These are phyloP conservation scores for Hibiscus syriacus DNA, from an alignment of 345 rosid genomes.

Conservation along the genomic window DNA sequence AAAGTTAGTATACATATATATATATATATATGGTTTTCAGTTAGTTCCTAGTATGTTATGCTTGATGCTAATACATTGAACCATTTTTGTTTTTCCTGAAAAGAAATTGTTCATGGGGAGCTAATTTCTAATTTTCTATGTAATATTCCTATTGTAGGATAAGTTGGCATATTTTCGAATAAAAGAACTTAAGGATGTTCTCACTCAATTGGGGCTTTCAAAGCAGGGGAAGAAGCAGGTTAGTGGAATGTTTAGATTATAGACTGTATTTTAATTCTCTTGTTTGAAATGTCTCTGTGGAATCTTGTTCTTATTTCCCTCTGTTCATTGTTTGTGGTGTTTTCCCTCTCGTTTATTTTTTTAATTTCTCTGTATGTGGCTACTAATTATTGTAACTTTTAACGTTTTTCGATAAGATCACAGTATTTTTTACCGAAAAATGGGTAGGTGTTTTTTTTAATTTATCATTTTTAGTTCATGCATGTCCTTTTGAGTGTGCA, in stretches of 20 bases:
- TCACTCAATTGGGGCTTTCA: conserved; percentile 78
- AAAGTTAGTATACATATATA: neutral
- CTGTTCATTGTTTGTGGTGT: neutral
- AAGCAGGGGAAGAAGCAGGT: conserved; percentile 99
- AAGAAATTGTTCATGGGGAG: neutral
- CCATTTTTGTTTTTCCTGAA: neutral
- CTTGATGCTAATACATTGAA: neutral
- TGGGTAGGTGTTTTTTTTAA: neutral
- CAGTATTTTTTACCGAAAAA: neutral
- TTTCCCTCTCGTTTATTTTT: neutral
- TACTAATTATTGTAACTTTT: neutral
- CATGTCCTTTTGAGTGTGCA: neutral
- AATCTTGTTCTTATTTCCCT: neutral
- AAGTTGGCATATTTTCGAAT: conserved; percentile 78
- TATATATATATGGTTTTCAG: too few relatives aligned
- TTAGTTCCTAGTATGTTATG: neutral
- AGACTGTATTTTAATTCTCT: neutral
- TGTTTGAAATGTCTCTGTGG: neutral
- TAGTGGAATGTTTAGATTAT: conserved; percentile 3
- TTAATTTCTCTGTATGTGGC: neutral
- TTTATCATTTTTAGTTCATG: neutral
- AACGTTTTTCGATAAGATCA: neutral
- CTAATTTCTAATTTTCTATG: neutral
- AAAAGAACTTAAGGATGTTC: conserved; percentile 94
- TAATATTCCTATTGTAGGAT: conserved; percentile 38